Conservation (phyloP, 2,329 filamentous ascomycete genomes). For the Parastagonospora avenae region DNA sequence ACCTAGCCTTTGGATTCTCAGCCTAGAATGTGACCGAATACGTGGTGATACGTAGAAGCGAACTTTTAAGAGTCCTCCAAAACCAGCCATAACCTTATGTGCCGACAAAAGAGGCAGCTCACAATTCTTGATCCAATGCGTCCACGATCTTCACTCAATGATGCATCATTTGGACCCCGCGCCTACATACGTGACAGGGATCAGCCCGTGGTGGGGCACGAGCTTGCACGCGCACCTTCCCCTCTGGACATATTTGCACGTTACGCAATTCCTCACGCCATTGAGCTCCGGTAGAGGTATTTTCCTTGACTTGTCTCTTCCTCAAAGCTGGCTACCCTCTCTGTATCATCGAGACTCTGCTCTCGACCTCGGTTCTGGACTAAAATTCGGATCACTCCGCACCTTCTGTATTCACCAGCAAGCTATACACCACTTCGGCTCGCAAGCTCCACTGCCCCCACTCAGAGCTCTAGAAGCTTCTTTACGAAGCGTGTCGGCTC, state of each 20-base stretch:
- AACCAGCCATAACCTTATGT: no score
- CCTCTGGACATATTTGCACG: constrained; percentile 10
- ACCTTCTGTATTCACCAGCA: not conserved
- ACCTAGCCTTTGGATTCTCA: no score
- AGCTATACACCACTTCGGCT: constrained; percentile 7
- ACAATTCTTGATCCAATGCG: no score
- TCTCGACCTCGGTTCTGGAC: constrained; percentile 39
- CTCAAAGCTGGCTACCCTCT: constrained; percentile 41
- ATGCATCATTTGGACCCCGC: constrained; percentile 11
- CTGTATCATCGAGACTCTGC: constrained; percentile 39
- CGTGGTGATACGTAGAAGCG: no score
- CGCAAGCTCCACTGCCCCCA: constrained; percentile 12
- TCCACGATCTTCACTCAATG: not conserved
- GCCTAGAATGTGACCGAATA: no score
- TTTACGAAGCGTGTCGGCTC: constrained; percentile 21
- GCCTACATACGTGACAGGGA: constrained; percentile 16
- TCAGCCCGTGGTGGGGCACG: constrained; percentile 18
- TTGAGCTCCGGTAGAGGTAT: constrained; percentile 16
- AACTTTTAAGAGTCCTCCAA: no score
- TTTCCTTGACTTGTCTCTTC: constrained; percentile 12
- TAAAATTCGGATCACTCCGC: constrained; percentile 21
- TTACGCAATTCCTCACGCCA: constrained; percentile 15
- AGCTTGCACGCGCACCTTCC: constrained; percentile 21
- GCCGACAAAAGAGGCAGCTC: no score
- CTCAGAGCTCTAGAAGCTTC: constrained; percentile 22